Percentiles rank a stretch among this genome's conserved stretches.
Evolutionary conservation across 2,329 filamentous ascomycete genomes (phyloP).

Genomic region (Clonostachys rosea): DNA sequence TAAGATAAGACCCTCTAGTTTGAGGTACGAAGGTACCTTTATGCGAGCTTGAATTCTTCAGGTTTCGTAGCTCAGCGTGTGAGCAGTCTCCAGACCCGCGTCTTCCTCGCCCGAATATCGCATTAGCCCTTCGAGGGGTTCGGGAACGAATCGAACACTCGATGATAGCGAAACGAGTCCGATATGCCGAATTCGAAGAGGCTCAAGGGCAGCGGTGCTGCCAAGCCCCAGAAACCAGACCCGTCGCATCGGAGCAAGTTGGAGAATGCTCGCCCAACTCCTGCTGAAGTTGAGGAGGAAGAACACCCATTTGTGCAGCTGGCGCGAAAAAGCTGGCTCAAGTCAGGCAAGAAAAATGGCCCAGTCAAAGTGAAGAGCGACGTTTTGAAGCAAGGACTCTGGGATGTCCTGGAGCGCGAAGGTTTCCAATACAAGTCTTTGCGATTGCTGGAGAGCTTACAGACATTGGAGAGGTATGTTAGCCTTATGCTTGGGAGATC

Average conservation of each 20-base stretch:
- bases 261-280: conserved; percentile 41
- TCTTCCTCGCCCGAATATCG: background rate
- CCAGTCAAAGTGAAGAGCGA: conserved; percentile 77
- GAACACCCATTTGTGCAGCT: conserved; percentile 71
- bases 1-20: no score
- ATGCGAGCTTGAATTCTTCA: no score
- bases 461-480: conserved; percentile 74
- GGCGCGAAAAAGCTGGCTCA: conserved; percentile 83
- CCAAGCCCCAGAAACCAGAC: conserved; percentile 28
- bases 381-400: conserved; percentile 81
- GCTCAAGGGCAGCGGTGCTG: conserved; percentile 46
- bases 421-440: conserved; percentile 74
- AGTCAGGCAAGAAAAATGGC: conserved; percentile 50
- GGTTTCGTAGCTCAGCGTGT: background rate
- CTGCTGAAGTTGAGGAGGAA: conserved; percentile 66
- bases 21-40: no score
- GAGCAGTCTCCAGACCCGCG: conserved; percentile 3
- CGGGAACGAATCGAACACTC: background rate
- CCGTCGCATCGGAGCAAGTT: conserved; percentile 5
- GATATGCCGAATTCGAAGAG: conserved; percentile 58
- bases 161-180: conserved; percentile 2
- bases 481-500: background rate
- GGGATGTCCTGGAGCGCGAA: conserved; percentile 81
- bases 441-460: conserved; percentile 81
- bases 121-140: no score